phyloP scores from a whole-genome alignment of 1,139 yeast species.

The Magnusiomyces tetraspermus region DNA sequence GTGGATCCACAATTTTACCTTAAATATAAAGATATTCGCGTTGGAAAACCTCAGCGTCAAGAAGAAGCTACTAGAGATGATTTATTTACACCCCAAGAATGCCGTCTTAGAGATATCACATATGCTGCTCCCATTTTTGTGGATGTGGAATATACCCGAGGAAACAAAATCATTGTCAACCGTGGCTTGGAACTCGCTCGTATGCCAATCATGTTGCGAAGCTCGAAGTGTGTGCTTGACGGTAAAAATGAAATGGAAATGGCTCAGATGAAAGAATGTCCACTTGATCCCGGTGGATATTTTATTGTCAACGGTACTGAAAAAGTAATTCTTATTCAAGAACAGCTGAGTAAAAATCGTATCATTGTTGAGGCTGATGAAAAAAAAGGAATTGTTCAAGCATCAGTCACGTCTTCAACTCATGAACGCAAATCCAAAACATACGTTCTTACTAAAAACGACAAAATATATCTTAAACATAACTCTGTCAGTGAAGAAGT shows the following conservation, averaged over 20 bases:
- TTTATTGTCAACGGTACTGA: conserved; percentile 97
- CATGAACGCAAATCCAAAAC: conserved; percentile 97
- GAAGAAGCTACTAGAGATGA: conserved; percentile 38
- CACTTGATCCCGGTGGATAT: conserved; percentile 97
- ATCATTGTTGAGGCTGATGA: conserved; percentile 96
- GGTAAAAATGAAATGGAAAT: conserved; percentile 71
- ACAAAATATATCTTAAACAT: conserved; percentile 81
- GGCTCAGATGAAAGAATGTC: conserved; percentile 91
- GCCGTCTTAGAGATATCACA: conserved; percentile 88
- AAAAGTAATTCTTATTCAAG: conserved; percentile 92
- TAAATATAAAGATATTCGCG: conserved; percentile 83
- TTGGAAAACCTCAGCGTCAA: conserved; percentile 47
- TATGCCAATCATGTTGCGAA: conserved; percentile 95
- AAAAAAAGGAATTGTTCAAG: conserved; percentile 88
- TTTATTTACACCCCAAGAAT: conserved; percentile 82
- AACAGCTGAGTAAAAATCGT: conserved; percentile 92
- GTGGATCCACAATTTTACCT: conserved; percentile 95
- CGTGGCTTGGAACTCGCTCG: conserved; percentile 90
- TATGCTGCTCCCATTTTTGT: conserved; percentile 95
- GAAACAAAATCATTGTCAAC: conserved; percentile 81
- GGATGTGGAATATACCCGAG: conserved; percentile 94
- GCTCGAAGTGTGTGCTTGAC: conserved; percentile 78
- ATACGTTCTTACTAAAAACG: conserved; percentile 86
- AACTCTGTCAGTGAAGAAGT: conserved; percentile 92
- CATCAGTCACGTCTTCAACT: conserved; percentile 94